Base-by-base conservation (phyloP, 495 filamentous ascomycete genomes). In the Glonium stellatum region DNA sequence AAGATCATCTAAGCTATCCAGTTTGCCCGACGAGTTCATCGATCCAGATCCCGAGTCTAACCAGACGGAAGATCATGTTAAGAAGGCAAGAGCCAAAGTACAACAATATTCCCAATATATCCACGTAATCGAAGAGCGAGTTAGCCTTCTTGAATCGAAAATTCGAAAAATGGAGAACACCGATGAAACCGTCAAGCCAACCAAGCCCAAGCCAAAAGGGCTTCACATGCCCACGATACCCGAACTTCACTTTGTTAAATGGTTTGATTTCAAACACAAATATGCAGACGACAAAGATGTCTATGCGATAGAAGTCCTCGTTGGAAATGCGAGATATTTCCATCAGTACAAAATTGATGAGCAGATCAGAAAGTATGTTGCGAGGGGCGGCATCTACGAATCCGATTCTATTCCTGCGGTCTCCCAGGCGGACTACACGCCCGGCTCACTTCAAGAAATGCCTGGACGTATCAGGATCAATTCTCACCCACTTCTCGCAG, bases 251-350 rank as follows among this genome's bases (percentile, higher is more conserved):
- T 51, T 51, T 31, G 48, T 51, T 8, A 51, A 51, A 23, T 51
- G 48, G 48, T 51, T 51, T 23, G 48, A 51, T 15, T 51, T 51
- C 48, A 51, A 51, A 31, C 48, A 51, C 48, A 51, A 51, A 31
- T 51, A 51, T 27, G 48, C 21, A 51, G 48, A 51, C 8, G 23
- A 27, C 48, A 51, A 27, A 15, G 19, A 51, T 5, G 18, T 31
- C 25, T 51, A 51, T 15, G 18, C 48, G 8, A 51, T 51, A 15
- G 48, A 51, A 51, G 48, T 51, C n/a, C 48, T 51, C 25, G 18
- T 51, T 9, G 48, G 48, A 15, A 51, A 23, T 31, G 18, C 48
- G 19, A 22, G 48, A 15, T 51, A 25, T 23, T 51, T 51, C 25
- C 25, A 51, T n/a, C 3, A 51, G 5, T 51, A 51, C 48, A 22